Percentiles rank a stretch among this genome's conserved stretches.
These are phyloP conservation scores for Geranium incanum DNA, from an alignment of 441 rosid species.

Conservation along the genomic window DNA sequence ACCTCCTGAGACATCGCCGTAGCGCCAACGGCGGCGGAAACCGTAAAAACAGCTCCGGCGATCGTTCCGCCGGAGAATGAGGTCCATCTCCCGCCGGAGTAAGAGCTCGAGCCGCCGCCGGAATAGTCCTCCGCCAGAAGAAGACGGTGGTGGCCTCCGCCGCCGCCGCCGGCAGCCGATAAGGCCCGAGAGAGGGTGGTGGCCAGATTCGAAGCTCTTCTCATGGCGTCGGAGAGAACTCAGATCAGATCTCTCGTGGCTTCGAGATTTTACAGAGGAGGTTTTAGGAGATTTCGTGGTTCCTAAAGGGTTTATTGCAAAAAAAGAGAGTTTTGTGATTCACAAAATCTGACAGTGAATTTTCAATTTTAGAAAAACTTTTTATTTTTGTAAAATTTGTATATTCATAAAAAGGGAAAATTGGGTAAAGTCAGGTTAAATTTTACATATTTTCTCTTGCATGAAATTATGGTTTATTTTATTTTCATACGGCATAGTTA, in stretches of 20 bases:
- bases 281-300: no score
- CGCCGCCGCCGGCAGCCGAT: not conserved
- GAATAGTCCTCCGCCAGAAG: conserved; percentile 1
- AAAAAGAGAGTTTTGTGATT: no score
- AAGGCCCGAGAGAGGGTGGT: conserved; percentile 1
- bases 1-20: conserved; percentile 43
- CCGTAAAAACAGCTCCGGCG: conserved; percentile 15
- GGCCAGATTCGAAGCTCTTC: conserved; percentile 7
- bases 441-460: no score
- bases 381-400: no score
- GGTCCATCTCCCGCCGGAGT: not conserved
- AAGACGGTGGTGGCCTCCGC: not conserved
- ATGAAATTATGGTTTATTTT: no score
- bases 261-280: conserved; percentile 1
- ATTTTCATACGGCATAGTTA: no score
- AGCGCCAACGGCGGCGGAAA: conserved; percentile 25
- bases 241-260: conserved; percentile 2
- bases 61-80: conserved; percentile 13
- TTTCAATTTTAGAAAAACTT: no score
- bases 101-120: not conserved
- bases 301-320: no score
- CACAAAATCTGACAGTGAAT: no score
- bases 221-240: not conserved
- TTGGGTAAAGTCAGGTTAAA: no score
- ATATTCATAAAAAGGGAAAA: no score